Evolutionary conservation across 768 basidiomycete species (phyloP).

Genomic region (Mycena metata): DNA sequence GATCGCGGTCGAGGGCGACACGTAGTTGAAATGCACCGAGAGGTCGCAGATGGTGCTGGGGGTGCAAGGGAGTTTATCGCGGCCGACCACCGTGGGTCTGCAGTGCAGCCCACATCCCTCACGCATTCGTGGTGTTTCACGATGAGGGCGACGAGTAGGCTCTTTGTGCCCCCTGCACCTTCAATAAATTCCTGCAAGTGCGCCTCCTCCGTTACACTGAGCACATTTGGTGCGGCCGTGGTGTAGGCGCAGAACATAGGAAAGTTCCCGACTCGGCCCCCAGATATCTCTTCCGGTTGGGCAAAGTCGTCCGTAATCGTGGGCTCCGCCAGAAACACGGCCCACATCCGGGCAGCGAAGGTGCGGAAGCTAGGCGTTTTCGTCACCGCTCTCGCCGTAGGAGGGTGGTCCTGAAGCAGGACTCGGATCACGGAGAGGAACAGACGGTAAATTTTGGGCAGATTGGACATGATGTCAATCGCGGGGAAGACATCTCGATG

Average conservation of each 20-base stretch:
- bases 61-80: neutral
- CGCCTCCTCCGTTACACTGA: neutral
- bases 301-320: neutral
- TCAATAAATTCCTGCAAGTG: neutral
- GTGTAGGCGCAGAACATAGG: neutral
- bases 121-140: neutral
- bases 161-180: neutral
- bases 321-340: neutral
- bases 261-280: neutral
- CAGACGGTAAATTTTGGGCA: neutral
- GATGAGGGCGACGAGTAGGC: neutral
- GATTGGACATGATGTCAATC: neutral
- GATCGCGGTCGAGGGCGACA: too few species aligned
- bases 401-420: neutral
- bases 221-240: neutral
- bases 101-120: too few species aligned
- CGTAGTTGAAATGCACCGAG: too few species aligned
- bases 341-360: neutral
- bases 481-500: neutral
- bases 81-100: neutral
- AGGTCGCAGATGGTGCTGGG: neutral
- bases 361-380: neutral
- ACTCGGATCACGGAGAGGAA: neutral
- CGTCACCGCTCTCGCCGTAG: too few species aligned
- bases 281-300: too few species aligned